phyloP scores from a whole-genome alignment of 176 grass and related monocot genomes.

The Saccharum officinarum region DNA sequence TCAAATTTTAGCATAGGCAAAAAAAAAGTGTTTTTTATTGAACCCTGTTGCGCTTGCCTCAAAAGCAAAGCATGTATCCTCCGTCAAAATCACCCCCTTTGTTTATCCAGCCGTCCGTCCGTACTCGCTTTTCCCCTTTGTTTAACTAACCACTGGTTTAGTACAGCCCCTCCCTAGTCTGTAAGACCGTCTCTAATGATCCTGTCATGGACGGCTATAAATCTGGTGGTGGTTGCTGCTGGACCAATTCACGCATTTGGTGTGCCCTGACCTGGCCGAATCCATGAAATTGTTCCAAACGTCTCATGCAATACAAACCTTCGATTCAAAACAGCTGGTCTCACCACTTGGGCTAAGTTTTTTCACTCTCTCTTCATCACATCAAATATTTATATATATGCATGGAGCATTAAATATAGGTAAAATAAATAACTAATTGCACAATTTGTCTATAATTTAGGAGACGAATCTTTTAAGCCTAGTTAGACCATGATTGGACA shows the following conservation, averaged over 20 bases:
- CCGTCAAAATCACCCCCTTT: constrained; percentile 31
- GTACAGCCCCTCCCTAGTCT: background rate
- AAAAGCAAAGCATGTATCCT: constrained; percentile 17
- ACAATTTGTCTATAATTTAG: no score
- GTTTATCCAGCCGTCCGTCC: constrained; percentile 4
- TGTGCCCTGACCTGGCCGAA: background rate
- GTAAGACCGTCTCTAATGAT: constrained; percentile 10
- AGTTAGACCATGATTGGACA: no score
- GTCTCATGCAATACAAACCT: background rate
- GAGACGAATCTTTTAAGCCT: no score
- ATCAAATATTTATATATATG: no score
- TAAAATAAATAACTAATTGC: no score
- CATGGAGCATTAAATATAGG: no score
- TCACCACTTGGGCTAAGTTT: background rate
- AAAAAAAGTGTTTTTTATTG: no score
- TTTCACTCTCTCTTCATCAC: no score
- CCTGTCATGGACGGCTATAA: background rate
- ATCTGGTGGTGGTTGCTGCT: background rate
- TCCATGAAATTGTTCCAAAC: background rate
- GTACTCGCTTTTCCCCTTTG: constrained; percentile 33
- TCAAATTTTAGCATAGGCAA: no score
- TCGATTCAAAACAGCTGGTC: background rate
- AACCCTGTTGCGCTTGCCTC: no score
- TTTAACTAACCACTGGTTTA: constrained; percentile 29
- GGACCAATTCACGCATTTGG: background rate